These are phyloP conservation scores for Brassica incana DNA, from an alignment of 345 rosid genomes.

Conservation along the genomic window DNA sequence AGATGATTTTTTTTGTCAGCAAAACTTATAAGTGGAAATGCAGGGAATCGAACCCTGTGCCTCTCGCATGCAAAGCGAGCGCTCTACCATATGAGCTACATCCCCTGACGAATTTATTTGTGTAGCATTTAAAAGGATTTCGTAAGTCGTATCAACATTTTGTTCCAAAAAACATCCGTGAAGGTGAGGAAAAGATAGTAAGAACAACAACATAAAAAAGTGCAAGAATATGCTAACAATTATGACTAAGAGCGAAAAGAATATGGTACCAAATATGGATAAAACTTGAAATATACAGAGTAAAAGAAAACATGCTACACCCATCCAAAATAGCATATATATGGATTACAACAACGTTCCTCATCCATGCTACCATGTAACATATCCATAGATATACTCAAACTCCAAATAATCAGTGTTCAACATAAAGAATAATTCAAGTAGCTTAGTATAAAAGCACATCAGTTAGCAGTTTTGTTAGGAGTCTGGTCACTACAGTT, in stretches of 20 bases:
- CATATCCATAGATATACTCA: background rate
- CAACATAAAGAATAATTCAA: background rate
- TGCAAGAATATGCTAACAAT: background rate
- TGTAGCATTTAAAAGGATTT: background rate
- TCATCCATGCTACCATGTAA: background rate
- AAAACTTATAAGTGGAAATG: conserved; percentile 15
- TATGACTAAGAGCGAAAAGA: background rate
- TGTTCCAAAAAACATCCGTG: too few species aligned
- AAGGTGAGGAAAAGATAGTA: too few species aligned
- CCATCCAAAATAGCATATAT: background rate
- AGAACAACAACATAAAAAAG: background rate
- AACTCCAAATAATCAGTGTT: background rate
- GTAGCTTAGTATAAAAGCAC: background rate
- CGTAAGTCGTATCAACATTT: background rate
- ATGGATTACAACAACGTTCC: background rate
- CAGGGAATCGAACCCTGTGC: conserved; percentile 48
- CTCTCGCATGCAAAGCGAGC: conserved; percentile 98
- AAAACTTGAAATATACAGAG: background rate
- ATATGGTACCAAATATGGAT: background rate
- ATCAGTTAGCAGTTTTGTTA: background rate
- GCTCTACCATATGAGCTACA: conserved; percentile 56
- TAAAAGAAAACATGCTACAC: background rate
- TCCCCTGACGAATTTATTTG: too few species aligned
- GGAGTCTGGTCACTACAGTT: background rate
- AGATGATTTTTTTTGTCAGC: too few species aligned